These are phyloP conservation scores for Pluteus cervinus DNA, from an alignment of 768 basidiomycete species.

Conservation along the genomic window DNA sequence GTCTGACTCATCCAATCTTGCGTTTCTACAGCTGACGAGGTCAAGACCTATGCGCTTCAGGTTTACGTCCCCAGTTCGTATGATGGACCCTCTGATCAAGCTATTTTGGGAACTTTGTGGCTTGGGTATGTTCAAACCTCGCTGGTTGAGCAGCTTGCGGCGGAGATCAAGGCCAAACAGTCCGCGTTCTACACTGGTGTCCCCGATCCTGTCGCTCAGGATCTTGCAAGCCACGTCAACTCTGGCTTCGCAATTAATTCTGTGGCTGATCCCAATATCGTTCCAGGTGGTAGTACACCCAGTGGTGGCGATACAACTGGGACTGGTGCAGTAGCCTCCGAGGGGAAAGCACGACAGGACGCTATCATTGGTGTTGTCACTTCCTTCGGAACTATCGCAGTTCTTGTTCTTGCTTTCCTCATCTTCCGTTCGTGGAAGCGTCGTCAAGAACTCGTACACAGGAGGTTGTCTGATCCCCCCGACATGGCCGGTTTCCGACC, in stretches of 20 bases:
- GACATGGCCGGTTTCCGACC: constrained; percentile 38
- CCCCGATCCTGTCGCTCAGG: constrained; percentile 33
- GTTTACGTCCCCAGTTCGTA: constrained; percentile 65
- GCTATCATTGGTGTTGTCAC: constrained; percentile 91
- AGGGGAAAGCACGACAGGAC: constrained; percentile 56
- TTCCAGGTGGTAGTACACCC: constrained; percentile 12
- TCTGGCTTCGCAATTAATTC: constrained; percentile 55
- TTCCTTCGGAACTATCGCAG: constrained; percentile 71
- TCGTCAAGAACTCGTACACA: constrained; percentile 63
- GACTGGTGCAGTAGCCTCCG: constrained; percentile 22
- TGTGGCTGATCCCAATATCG: constrained; percentile 30
- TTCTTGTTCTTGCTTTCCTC: constrained; percentile 69
- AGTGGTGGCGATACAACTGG: constrained; percentile 13
- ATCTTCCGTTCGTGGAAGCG: constrained; percentile 63
- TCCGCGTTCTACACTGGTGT: constrained; percentile 63
- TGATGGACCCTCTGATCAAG: constrained; percentile 36
- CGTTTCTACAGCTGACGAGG: constrained; percentile 20
- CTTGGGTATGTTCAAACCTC: constrained; percentile 59
- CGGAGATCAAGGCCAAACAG: constrained; percentile 52
- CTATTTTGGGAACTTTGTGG: constrained; percentile 60
- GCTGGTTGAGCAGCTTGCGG: constrained; percentile 54
- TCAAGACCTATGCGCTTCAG: constrained; percentile 50
- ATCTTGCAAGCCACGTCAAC: constrained; percentile 66
- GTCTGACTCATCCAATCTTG: constrained; percentile 4
- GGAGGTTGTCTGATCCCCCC: constrained; percentile 59